Percentiles rank a stretch among this genome's conserved stretches.
Conservation (phyloP, 75 land plant species). For the Azolla pinnata region DNA sequence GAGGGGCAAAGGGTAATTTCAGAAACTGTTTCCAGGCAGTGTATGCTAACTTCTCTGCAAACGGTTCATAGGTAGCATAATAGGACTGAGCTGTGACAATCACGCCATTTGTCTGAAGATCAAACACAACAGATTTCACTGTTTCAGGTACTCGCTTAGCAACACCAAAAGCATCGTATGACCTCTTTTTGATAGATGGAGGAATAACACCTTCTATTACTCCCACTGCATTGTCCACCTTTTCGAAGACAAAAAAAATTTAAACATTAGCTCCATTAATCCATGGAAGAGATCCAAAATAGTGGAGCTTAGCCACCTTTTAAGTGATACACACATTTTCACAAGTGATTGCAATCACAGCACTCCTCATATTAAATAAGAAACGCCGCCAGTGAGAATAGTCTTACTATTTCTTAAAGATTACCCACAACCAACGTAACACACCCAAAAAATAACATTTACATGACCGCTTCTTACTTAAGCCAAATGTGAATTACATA, state of each 20-base stretch:
- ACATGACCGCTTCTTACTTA: no score
- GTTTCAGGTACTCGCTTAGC: constrained; percentile 58
- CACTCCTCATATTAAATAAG: not conserved
- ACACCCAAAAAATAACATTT: no score
- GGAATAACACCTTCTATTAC: constrained; percentile 48
- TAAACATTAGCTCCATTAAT: no score
- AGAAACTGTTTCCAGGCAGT: constrained; percentile 52
- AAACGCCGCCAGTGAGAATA: not conserved
- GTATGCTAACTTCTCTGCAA: constrained; percentile 52
- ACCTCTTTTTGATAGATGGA: constrained; percentile 40
- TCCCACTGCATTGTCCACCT: constrained; percentile 60
- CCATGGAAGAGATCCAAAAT: not conserved
- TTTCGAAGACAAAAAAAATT: no score
- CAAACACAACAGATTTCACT: constrained; percentile 48
- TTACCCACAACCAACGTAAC: not conserved
- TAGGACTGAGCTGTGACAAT: constrained; percentile 40
- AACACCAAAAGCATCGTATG: constrained; percentile 37
- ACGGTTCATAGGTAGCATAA: constrained; percentile 66
- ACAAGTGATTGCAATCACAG: not conserved
- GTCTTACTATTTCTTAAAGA: not conserved
- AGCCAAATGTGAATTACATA: no score
- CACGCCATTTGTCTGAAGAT: constrained; percentile 52
- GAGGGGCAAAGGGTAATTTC: constrained; percentile 57
- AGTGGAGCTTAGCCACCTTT: not conserved
- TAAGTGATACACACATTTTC: not conserved